Base-by-base conservation (phyloP, 345 rosid species). In the Diplotaxis tenuifolia region DNA sequence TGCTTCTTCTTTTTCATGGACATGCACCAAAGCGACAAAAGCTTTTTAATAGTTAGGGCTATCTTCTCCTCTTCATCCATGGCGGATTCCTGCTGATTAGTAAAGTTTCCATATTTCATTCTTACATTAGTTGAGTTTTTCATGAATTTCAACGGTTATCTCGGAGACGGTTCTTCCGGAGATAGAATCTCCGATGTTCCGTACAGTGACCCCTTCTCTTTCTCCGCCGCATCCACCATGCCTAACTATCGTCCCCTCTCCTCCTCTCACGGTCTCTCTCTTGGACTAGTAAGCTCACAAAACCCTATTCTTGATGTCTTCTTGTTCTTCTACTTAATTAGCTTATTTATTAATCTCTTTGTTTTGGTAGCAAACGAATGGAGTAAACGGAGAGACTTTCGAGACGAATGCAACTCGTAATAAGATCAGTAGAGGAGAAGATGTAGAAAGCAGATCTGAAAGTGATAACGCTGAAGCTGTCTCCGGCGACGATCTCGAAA, bases 401-500 rank as follows among this genome's bases (percentile, higher is more conserved):
- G 85, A 84, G 69, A 18, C 69, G 20, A 77, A 63, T 62, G 60
- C 12, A 8, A 55, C 25, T 28, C 76, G 81, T 29, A 71, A 77
- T 72, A 72, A 81, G 67, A 82, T 20, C 7, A 16, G 54, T 7
- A 16, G 84, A 75, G 71, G 85, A 47, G 90, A 86, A 60, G 83
- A 86, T 45, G 85, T 59, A 68, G 87, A 82, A 54, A 80, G 98
- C 80, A 95, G 99, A 92, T 92, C 99, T 84, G 98, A 96, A 3
- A 92, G 98, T 31, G 94, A 90, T 71, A 92, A 92, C 81, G 77
- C 86, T 75, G 98, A 92, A 57, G 96, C 86, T 4, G 84, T 91
- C 56, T 94, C 91, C 54, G 97, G 90, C 34, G 96, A 80, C 67
- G 98, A 95, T 61, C 88, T 88, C 7, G 99, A 95, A 62, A 86